A percentile compares a stretch with the other conserved stretches of the same genome.
These are phyloP conservation scores for Rutstroemia sp. DNA, from an alignment of 2,329 filamentous ascomycete species.

Conservation along the genomic window DNA sequence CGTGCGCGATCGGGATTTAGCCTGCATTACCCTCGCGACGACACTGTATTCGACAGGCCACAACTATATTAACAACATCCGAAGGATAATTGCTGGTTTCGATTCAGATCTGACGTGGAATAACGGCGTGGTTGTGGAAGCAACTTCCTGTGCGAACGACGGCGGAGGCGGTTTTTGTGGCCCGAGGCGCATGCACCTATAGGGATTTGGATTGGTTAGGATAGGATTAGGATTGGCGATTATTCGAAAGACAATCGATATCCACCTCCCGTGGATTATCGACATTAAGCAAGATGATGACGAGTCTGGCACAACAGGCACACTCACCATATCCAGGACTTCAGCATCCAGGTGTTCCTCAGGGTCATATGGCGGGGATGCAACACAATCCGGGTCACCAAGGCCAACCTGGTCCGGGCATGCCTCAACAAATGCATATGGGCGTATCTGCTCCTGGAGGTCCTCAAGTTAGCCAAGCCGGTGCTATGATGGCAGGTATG, in stretches of 20 bases:
- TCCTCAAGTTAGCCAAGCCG: constrained; percentile 61
- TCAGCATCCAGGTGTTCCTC: constrained; percentile 63
- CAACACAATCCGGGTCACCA: constrained; percentile 57
- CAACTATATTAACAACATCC: constrained; percentile 1
- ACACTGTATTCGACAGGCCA: constrained; percentile 7
- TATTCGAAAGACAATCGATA: constrained; percentile 39
- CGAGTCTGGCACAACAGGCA: constrained; percentile 55
- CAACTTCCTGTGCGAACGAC: constrained; percentile 39
- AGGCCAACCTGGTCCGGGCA: constrained; percentile 52
- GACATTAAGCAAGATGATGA: constrained; percentile 54
- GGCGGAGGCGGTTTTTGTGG: constrained; percentile 29
- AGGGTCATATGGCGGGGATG: constrained; percentile 46
- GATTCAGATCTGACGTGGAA: neutral
- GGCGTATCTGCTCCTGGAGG: constrained; percentile 64
- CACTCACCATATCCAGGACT: constrained; percentile 68
- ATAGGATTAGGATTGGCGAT: neutral
- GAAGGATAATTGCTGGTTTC: constrained; percentile 11
- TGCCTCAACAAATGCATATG: constrained; percentile 67
- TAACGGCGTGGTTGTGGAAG: constrained; percentile 17
- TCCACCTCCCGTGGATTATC: constrained; percentile 49
- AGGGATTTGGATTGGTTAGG: constrained; percentile 4
- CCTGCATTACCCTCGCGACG: constrained; percentile 19
- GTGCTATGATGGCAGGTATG: constrained; percentile 68
- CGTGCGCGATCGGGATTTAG: constrained; percentile 19
- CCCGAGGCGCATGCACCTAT: constrained; percentile 22